Evolutionary conservation across 495 filamentous ascomycete species (phyloP), one percentile per base, ranked within the genome.

Genomic region (Apodospora peruviana): DNA sequence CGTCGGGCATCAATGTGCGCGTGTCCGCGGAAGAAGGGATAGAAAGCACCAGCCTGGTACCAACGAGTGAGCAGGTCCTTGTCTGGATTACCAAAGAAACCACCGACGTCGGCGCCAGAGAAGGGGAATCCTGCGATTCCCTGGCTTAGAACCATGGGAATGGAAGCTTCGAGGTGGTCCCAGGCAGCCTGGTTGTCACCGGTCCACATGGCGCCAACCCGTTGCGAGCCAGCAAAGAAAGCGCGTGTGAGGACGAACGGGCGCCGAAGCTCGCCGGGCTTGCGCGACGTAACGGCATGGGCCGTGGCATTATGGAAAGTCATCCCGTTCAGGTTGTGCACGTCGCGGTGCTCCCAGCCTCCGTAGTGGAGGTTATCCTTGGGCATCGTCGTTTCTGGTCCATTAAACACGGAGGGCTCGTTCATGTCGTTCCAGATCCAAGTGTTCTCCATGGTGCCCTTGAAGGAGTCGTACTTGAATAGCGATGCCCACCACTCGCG

Each of bases 371-470:
- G 64, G 62, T 96, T 96, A 70, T 98, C 93, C 67, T 95, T 96
- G 38, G 93, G 93, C 90, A 96, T 95, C 24, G 91, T 91, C 10
- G 88, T 95, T 64, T 98, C 93, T 0, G 93, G 93, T 0, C 93
- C 93, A 61, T 96, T 95, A 74, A 98, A 98, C 7, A 98, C 93
- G 0, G 93, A 96, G 0, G 93, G 93, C 70, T 98, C 93, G 58
- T 96, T 98, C 93, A 98, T 98, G 62, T 98, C 93, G 66, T 98
- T 98, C 93, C 93, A 98, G 61, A 97, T 84, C 71, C 88, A 96
- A 3, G 85, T 80, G 61, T 96, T 97, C 32, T 82, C 68, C 56
- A 83, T 75, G 3, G 88, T 84, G 40, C 88, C 89, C 62, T 87
- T 86, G 75, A 94, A 96, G 37, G 67, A 77, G 60, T 88, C 83